phyloP scores from a whole-genome alignment of 2,329 filamentous ascomycete species.

The Monosporascus sp. region DNA sequence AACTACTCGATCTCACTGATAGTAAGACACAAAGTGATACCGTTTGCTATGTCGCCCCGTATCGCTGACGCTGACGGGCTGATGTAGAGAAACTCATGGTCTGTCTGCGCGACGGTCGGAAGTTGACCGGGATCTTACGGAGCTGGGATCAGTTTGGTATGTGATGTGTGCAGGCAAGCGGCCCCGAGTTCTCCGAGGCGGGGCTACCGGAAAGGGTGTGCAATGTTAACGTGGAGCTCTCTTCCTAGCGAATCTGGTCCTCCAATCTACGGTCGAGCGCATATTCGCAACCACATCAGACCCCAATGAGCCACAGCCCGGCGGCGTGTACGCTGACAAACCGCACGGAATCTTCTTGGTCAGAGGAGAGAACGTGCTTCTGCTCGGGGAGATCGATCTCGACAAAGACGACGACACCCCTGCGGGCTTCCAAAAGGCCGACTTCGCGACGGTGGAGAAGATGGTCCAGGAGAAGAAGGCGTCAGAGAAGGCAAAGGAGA shows the following conservation, averaged over 20 bases:
- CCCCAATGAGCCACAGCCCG: slow-evolving; percentile 27
- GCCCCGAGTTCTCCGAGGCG: too few relatives aligned
- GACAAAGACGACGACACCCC: slow-evolving; percentile 91
- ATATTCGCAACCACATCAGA: slow-evolving; percentile 55
- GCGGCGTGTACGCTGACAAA: slow-evolving; percentile 74
- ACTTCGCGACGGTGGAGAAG: slow-evolving; percentile 64
- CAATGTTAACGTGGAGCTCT: slow-evolving; percentile 4
- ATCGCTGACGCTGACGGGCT: slow-evolving; percentile 23
- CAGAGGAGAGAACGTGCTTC: slow-evolving; percentile 91
- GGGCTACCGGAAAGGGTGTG: neutral
- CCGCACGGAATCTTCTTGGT: slow-evolving; percentile 85
- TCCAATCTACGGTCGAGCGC: slow-evolving; percentile 88
- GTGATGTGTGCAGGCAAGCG: slow-evolving; percentile 16
- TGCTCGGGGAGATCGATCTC: slow-evolving; percentile 93
- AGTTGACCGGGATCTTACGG: slow-evolving; percentile 85
- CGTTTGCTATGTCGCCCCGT: neutral
- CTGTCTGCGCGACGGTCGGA: slow-evolving; percentile 85
- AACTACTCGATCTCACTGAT: slow-evolving; percentile 92
- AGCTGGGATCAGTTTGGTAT: slow-evolving; percentile 98
- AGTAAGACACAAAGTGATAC: slow-evolving; percentile 56
- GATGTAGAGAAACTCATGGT: slow-evolving; percentile 86
- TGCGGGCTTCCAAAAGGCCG: slow-evolving; percentile 58
- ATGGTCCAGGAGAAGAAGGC: slow-evolving; percentile 68
- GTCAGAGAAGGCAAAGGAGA: slow-evolving; percentile 68
- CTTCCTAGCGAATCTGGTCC: slow-evolving; percentile 77